These are phyloP conservation scores for Bidens hawaiensis DNA, from an alignment of 140 eudicot species.

Conservation along the genomic window DNA sequence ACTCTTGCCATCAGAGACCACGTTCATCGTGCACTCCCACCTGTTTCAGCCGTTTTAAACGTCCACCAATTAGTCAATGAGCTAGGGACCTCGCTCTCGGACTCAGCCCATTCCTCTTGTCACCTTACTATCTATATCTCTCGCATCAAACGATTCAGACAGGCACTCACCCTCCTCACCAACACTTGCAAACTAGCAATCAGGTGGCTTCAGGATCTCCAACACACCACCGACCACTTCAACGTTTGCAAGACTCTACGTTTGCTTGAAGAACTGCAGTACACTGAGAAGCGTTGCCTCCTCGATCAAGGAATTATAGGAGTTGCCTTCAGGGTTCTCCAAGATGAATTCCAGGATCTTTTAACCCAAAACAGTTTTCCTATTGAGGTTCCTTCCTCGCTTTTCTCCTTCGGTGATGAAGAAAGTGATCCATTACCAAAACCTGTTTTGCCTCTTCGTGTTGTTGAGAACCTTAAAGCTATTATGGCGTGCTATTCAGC, in stretches of 20 bases:
- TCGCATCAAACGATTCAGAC: slow-evolving; percentile 43
- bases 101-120: slow-evolving; percentile 22
- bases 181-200: slow-evolving; percentile 56
- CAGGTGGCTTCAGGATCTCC: slow-evolving; percentile 61
- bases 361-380: slow-evolving; percentile 35
- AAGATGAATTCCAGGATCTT: slow-evolving; percentile 38
- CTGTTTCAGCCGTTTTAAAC: slow-evolving; percentile 47
- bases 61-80: slow-evolving; percentile 43
- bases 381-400: slow-evolving; percentile 18
- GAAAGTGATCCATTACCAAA: slow-evolving; percentile 8
- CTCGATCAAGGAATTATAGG: slow-evolving; percentile 46
- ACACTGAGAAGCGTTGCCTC: slow-evolving; percentile 30
- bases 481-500: slow-evolving; percentile 39
- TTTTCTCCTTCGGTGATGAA: slow-evolving; percentile 20
- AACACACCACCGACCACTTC: slow-evolving; percentile 17
- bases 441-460: slow-evolving; percentile 22
- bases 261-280: slow-evolving; percentile 39
- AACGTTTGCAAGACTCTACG: slow-evolving; percentile 37
- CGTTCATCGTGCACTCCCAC: slow-evolving; percentile 53
- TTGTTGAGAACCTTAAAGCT: slow-evolving; percentile 43
- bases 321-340: slow-evolving; percentile 41
- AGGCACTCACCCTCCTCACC: slow-evolving; percentile 61
- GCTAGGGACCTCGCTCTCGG: slow-evolving; percentile 28
- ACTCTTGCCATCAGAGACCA: slow-evolving; percentile 31
- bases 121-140: slow-evolving; percentile 37